A percentile compares a stretch with the other conserved stretches of the same genome.
Conservation (phyloP, 306 rosid genomes). For the Carpinus fangiana region DNA sequence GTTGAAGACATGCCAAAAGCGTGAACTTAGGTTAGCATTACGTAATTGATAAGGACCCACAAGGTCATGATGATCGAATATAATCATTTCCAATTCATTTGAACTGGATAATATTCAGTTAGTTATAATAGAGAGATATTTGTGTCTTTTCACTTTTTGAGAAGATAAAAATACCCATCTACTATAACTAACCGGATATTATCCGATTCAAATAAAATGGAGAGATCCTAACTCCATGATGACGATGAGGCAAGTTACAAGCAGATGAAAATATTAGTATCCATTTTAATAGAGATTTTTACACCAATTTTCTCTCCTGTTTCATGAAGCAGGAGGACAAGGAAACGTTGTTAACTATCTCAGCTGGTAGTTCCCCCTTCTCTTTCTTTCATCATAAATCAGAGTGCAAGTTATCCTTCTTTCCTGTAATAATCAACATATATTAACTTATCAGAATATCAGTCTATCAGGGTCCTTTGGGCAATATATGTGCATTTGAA, state of each 20-base stretch:
- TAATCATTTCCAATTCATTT: too few relatives aligned
- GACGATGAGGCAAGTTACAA: too few relatives aligned
- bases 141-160: too few relatives aligned
- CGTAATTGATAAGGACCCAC: not conserved
- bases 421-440: conserved; percentile 45
- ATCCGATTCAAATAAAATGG: too few relatives aligned
- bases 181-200: too few relatives aligned
- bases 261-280: too few relatives aligned
- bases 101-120: too few relatives aligned
- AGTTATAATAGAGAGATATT: too few relatives aligned
- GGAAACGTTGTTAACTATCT: conserved; percentile 26
- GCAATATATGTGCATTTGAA: not conserved
- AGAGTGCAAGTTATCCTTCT: conserved; percentile 34
- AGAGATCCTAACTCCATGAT: too few relatives aligned
- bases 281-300: not conserved
- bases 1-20: not conserved
- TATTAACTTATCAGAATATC: conserved; percentile 15
- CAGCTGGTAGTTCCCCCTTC: conserved; percentile 17
- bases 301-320: not conserved
- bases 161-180: too few relatives aligned
- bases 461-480: conserved; percentile 14
- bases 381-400: conserved; percentile 20
- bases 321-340: conserved; percentile 10
- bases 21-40: too few relatives aligned
- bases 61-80: too few relatives aligned